Evolutionary conservation across 345 rosid genomes (phyloP).

Genomic region (Ceriops tagal): DNA sequence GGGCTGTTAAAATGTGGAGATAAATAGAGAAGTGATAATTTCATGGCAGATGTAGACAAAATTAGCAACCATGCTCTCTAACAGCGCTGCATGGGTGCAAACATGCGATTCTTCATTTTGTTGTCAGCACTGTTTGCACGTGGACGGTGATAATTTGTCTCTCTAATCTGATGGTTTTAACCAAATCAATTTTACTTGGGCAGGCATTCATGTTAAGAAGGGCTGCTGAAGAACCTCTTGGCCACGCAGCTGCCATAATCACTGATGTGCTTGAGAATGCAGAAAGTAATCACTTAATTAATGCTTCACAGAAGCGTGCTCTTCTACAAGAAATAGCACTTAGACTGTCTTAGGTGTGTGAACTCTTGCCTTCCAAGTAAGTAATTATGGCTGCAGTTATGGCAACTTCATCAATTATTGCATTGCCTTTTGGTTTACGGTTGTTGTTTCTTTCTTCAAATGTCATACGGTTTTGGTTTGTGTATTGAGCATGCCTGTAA

Average conservation of each 20-base stretch:
- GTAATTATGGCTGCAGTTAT: slow-evolving; percentile 7
- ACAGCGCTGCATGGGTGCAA: too few species aligned
- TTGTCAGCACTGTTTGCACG: too few species aligned
- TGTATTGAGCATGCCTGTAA: not conserved
- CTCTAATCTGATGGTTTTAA: not conserved
- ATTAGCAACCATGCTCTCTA: too few species aligned
- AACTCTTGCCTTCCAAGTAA: not conserved
- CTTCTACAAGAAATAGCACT: slow-evolving; percentile 97
- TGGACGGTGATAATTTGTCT: not conserved
- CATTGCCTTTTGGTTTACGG: not conserved
- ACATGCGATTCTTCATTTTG: not conserved
- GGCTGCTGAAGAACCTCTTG: slow-evolving; percentile 87
- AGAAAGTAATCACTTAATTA: slow-evolving; percentile 73
- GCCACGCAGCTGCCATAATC: slow-evolving; percentile 93
- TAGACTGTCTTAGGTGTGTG: slow-evolving; percentile 49
- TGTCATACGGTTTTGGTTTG: not conserved
- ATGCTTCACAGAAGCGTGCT: slow-evolving; percentile 83
- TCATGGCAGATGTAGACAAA: too few species aligned
- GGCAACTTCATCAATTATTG: not conserved
- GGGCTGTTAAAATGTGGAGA: too few species aligned
- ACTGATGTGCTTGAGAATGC: slow-evolving; percentile 91
- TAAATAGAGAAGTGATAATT: too few species aligned
- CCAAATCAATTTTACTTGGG: not conserved
- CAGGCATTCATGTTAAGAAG: slow-evolving; percentile 96
- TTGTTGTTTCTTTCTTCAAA: not conserved